phyloP scores from a whole-genome alignment of 441 rosid species.

The Erodium texanum region DNA sequence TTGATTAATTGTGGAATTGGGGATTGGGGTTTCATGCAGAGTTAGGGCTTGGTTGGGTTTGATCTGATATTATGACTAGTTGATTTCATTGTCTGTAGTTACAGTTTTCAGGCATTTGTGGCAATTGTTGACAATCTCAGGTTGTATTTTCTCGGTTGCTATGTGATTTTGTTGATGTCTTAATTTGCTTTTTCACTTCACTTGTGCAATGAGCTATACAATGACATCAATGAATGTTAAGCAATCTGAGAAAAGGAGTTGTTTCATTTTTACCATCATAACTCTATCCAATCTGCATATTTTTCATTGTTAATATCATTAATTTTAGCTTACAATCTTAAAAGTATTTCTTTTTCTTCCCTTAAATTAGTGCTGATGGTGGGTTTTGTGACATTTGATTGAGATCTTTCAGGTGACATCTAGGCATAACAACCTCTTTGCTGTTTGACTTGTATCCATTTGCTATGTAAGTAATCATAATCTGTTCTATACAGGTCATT shows the following conservation, averaged over 20 bases:
- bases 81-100: not conserved
- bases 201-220: too few species aligned
- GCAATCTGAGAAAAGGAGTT: too few species aligned
- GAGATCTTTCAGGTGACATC: not conserved
- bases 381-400: not conserved
- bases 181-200: too few species aligned
- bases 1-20: not conserved
- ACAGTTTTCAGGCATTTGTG: not conserved
- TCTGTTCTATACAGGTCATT: too few species aligned
- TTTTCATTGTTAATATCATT: too few species aligned
- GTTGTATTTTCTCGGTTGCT: not conserved
- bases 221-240: too few species aligned
- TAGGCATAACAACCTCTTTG: not conserved
- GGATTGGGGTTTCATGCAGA: not conserved
- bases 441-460: not conserved
- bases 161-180: not conserved
- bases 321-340: too few species aligned
- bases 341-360: not conserved
- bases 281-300: not conserved
- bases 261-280: too few species aligned
- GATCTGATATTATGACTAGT: not conserved
- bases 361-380: not conserved
- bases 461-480: not conserved
- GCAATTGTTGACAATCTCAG: too few species aligned
- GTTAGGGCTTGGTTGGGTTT: not conserved